phyloP scores from a whole-genome alignment of 2,329 filamentous ascomycete species.

The Parafenestella ontariensis region DNA sequence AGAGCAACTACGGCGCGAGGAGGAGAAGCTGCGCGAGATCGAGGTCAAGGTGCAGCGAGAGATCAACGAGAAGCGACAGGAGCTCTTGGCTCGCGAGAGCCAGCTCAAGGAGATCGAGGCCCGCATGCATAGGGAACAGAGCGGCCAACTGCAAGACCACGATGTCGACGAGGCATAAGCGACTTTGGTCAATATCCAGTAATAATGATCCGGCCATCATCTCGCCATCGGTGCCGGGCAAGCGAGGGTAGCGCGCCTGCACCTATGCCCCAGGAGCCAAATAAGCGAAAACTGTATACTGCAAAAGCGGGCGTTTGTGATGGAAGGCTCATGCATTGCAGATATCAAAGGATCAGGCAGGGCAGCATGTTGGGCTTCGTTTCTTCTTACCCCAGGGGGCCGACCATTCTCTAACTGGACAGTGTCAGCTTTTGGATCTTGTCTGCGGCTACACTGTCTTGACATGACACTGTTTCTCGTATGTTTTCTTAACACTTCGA shows the following conservation, averaged over 20 bases:
- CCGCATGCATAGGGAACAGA: conserved; percentile 89
- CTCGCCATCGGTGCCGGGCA: conserved; percentile 17
- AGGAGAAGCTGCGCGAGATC: conserved; percentile 99
- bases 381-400: conserved; percentile 40
- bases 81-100: conserved; percentile 94
- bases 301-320: conserved; percentile 43
- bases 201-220: conserved; percentile 9
- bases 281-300: conserved; percentile 33
- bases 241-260: conserved; percentile 38
- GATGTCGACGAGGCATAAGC: conserved; percentile 43
- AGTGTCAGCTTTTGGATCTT: conserved; percentile 30
- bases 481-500: conserved; percentile 51
- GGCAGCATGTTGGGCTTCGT: conserved; percentile 34
- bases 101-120: conserved; percentile 99
- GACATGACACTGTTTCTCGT: conserved; percentile 47
- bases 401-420: conserved; percentile 34
- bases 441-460: conserved; percentile 34
- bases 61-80: conserved; percentile 99
- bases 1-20: conserved; percentile 97
- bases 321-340: conserved; percentile 38
- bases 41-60: conserved; percentile 99
- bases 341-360: conserved; percentile 27
- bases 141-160: conserved; percentile 48
- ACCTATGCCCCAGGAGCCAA: conserved; percentile 26
- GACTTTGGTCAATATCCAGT: conserved; percentile 5